Evolutionary conservation across 805 yeast genomes (phyloP).

Genomic region (Kodamaea kaohsiungensis): DNA sequence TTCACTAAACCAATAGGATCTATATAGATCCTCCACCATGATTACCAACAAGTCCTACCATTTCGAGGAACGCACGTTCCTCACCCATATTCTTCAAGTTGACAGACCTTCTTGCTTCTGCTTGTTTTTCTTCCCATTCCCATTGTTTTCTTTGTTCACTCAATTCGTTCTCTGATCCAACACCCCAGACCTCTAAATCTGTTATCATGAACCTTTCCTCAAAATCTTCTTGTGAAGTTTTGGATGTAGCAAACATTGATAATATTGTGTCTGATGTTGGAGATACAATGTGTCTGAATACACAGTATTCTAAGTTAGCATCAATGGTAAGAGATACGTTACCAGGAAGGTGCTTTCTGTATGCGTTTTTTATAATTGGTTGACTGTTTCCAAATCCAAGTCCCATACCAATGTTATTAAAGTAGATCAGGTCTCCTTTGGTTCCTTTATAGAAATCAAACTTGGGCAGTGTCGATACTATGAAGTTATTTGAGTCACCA

Average conservation of each 20-base stretch:
- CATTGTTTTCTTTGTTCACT: constrained; percentile 74
- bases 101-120: constrained; percentile 70
- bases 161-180: constrained; percentile 77
- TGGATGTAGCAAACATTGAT: constrained; percentile 36
- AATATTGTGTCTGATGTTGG: constrained; percentile 37
- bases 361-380: constrained; percentile 51
- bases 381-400: constrained; percentile 78
- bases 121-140: constrained; percentile 93
- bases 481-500: constrained; percentile 59
- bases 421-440: constrained; percentile 51
- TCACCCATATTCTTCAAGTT: constrained; percentile 71
- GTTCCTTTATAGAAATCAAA: constrained; percentile 50
- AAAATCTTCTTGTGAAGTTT: constrained; percentile 30
- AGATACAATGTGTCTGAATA: constrained; percentile 68
- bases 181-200: constrained; percentile 89
- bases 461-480: constrained; percentile 68
- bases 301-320: constrained; percentile 74
- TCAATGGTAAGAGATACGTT: constrained; percentile 81
- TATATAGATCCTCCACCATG: constrained; percentile 51
- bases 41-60: constrained; percentile 68
- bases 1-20: too few species aligned
- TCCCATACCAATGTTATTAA: constrained; percentile 75
- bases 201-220: constrained; percentile 73
- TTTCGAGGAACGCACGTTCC: constrained; percentile 80
- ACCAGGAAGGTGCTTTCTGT: constrained; percentile 60